These are phyloP conservation scores for Pisolithus sp. DNA, from an alignment of 768 basidiomycete species.

Conservation along the genomic window DNA sequence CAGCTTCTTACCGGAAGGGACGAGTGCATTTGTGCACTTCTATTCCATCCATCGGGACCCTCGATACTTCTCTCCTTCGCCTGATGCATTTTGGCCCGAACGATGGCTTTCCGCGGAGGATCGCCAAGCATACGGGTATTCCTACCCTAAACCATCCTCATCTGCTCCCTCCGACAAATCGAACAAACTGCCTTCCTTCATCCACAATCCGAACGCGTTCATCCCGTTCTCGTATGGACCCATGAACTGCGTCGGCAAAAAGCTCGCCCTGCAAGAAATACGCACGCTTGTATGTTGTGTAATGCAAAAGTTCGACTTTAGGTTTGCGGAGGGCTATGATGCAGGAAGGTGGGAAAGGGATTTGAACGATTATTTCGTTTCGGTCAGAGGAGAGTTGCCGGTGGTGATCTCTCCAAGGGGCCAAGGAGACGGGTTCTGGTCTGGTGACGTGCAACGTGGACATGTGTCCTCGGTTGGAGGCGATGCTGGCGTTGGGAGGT, in stretches of 20 bases:
- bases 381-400: constrained; percentile 29
- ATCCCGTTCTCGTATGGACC: constrained; percentile 43
- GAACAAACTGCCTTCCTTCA: constrained; percentile 12
- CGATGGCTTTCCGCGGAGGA: constrained; percentile 32
- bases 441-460: too few relatives aligned
- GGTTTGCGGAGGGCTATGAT: constrained; percentile 33
- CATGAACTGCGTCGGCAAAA: constrained; percentile 39
- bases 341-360: constrained; percentile 27
- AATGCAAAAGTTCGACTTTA: constrained; percentile 36
- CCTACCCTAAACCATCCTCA: neutral
- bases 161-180: neutral
- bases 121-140: neutral
- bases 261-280: constrained; percentile 39
- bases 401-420: constrained; percentile 31
- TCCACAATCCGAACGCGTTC: constrained; percentile 33
- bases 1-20: constrained; percentile 42
- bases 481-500: too few relatives aligned
- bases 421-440: neutral
- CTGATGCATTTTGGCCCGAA: constrained; percentile 40
- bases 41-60: constrained; percentile 43
- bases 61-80: constrained; percentile 40
- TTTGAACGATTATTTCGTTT: constrained; percentile 35
- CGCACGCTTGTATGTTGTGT: constrained; percentile 32
- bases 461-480: too few relatives aligned
- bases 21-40: constrained; percentile 35